A percentile compares a stretch with the other conserved stretches of the same genome.
phyloP scores from a whole-genome alignment of 1,284 basidiomycete species.

The Puccinia triticina region DNA sequence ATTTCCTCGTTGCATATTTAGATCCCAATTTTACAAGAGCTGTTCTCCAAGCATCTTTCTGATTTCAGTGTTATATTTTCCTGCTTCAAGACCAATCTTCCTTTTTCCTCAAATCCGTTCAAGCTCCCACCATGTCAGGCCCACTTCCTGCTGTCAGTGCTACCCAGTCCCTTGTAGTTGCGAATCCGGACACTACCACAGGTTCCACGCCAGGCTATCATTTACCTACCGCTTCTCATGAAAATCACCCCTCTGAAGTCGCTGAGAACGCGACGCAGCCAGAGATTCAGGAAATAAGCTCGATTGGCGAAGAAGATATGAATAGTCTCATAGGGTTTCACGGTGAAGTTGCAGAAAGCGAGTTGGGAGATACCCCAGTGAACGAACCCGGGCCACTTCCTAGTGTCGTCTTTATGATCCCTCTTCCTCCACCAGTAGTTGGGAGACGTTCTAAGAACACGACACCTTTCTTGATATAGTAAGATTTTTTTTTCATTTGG shows the following conservation, averaged over 20 bases:
- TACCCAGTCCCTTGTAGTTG: not conserved
- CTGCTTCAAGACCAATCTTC: not conserved
- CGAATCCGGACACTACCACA: not conserved
- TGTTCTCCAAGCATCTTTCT: not conserved
- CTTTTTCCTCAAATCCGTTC: not conserved
- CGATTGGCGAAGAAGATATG: not conserved
- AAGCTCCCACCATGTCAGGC: constrained; percentile 12
- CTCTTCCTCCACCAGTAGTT: constrained; percentile 35
- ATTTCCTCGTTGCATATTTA: constrained; percentile 1
- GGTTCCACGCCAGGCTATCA: constrained; percentile 1
- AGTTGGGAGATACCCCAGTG: constrained; percentile 10
- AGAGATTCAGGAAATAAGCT: not conserved
- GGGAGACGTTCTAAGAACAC: constrained; percentile 37
- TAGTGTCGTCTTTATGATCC: constrained; percentile 47
- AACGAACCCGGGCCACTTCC: constrained; percentile 16
- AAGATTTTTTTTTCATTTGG: not conserved
- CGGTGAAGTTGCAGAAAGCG: not conserved
- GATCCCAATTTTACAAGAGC: not conserved
- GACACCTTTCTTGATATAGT: constrained; percentile 47
- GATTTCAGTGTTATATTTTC: not conserved
- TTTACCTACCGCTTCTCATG: constrained; percentile 14
- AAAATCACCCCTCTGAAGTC: not conserved
- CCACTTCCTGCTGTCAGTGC: not conserved
- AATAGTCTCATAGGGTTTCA: not conserved
- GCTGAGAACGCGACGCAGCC: not conserved